phyloP scores from a whole-genome alignment of 495 filamentous ascomycete species.

The Tuber umbilicatum region DNA sequence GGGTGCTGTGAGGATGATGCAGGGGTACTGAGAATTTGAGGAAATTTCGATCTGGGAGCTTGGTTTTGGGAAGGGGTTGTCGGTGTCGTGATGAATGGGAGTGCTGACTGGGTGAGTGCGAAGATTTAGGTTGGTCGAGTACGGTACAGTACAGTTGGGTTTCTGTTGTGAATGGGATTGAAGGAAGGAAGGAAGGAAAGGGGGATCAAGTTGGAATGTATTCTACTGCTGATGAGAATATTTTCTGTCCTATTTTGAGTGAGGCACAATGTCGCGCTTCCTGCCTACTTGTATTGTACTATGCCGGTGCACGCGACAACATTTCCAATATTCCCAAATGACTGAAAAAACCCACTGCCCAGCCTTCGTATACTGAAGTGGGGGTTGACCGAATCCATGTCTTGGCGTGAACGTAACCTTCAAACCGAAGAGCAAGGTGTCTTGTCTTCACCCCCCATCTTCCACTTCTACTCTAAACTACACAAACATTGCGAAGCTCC shows the following conservation, averaged over 20 bases:
- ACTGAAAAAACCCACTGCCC: not conserved
- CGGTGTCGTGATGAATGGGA: not conserved
- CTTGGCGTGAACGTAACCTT: conserved; percentile 2
- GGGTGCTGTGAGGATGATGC: conserved; percentile 31
- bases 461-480: not conserved
- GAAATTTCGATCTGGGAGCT: not conserved
- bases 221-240: not conserved
- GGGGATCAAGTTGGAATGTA: not conserved
- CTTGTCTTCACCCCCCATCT: not conserved
- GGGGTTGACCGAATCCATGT: not conserved
- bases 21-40: conserved; percentile 32
- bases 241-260: not conserved
- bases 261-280: not conserved
- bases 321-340: not conserved
- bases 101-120: conserved; percentile 12
- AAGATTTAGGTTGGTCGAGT: conserved; percentile 4
- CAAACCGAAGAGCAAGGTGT: not conserved
- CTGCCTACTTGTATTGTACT: not conserved
- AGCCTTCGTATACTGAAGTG: not conserved
- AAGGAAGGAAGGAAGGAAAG: not conserved
- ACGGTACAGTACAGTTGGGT: too few relatives aligned
- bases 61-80: not conserved
- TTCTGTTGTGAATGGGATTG: not conserved
- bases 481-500: not conserved
- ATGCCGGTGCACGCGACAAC: not conserved